Conservation (phyloP, 225 moss, liverwort and hornwort species). For the Antitrichia curtipendula region DNA sequence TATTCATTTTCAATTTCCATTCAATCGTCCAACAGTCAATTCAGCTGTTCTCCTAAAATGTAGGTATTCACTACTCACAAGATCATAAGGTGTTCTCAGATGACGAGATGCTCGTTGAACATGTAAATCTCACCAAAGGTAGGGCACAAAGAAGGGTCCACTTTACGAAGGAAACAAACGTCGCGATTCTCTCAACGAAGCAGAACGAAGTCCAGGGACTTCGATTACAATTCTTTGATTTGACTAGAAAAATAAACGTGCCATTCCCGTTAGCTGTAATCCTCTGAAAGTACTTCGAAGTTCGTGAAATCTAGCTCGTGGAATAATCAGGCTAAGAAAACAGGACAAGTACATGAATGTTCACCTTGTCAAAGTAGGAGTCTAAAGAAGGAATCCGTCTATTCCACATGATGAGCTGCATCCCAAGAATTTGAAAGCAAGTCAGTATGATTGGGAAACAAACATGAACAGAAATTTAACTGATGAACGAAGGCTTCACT, state of each 20-base stretch:
- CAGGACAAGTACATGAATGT: background rate
- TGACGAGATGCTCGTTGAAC: background rate
- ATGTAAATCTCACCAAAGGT: background rate
- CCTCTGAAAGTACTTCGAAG: background rate
- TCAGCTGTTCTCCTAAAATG: background rate
- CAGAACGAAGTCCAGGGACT: background rate
- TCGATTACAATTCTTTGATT: background rate
- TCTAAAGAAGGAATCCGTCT: conserved; percentile 95
- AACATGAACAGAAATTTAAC: background rate
- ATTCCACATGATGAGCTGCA: conserved; percentile 98
- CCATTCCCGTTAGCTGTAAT: background rate
- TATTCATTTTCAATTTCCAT: background rate
- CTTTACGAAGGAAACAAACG: background rate
- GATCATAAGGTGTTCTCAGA: background rate
- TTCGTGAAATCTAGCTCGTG: background rate
- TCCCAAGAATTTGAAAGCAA: background rate
- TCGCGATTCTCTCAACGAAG: background rate
- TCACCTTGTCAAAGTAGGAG: conserved; percentile 97
- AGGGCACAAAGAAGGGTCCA: background rate
- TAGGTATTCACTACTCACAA: background rate
- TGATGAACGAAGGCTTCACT: background rate
- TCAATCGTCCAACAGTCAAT: background rate
- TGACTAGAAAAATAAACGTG: background rate
- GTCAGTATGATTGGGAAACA: background rate
- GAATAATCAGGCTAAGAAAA: background rate